Evolutionary conservation across 306 rosid genomes (phyloP), one percentile per base, ranked within the genome.

Genomic region (Castanea mollissima): DNA sequence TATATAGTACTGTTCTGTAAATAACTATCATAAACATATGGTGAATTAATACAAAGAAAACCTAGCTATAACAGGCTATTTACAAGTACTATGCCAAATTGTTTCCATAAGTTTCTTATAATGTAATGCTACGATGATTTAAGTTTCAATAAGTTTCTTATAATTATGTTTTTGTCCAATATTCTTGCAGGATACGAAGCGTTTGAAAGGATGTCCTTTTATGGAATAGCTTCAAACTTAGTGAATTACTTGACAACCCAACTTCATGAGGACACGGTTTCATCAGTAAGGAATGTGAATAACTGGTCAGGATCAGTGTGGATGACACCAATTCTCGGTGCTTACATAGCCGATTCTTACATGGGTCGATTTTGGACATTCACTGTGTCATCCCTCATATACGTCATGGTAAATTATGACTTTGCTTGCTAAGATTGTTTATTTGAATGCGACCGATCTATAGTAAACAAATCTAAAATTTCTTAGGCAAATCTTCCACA

Each of bases 201-300:
- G 59, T 96, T 96, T 86, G 99, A 96, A 81, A 93, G 99, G 86
- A 96, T 96, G 99, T 97, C 99, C 27, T 96, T 96, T 83, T 93
- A 96, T 78, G 99, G 99, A 19, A 86, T 96, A 70, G 96, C 94
- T 65, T 93, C 99, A 0, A 96, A 96, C 85, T 81, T 96, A 56
- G 98, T 96, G 77, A 93, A 91, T 83, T 96, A 88, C 81, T 80
- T 96, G 29, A 96, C 99, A 4, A 91, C 85, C 34, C 92, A 91
- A 79, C 97, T 96, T 69, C 97, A 90, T 77, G 98, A 91, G 86
- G 99, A 96, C 73, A 96, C 97, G 0, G 91, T 96, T 57, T 77
- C 98, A 27, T 96, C 99, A 6, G 99, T 96, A n/a, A 89, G 94
- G 80, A 91, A 93, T 81, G 99, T 96, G 56, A 96, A 93, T 80